phyloP scores from a whole-genome alignment of 495 filamentous ascomycete genomes.

The Aspergillus indologenus region DNA sequence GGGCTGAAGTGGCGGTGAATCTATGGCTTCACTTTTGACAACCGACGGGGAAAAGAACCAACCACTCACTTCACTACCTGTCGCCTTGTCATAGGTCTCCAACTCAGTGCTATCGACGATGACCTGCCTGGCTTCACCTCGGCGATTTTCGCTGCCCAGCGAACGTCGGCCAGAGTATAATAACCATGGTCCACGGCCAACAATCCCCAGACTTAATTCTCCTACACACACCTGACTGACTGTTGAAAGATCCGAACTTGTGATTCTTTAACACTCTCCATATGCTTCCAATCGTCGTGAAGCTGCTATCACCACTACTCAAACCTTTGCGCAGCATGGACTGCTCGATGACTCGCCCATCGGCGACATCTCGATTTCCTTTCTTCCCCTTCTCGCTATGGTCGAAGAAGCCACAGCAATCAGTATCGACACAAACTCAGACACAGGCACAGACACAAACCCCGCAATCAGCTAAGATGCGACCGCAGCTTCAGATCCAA shows the following conservation, averaged over 20 bases:
- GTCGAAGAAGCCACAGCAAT: slow-evolving; percentile 9
- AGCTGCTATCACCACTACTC: slow-evolving; percentile 3
- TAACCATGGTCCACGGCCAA: background rate
- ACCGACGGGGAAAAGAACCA: slow-evolving; percentile 1
- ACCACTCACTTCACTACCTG: slow-evolving; percentile 3
- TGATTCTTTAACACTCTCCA: background rate
- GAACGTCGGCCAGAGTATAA: background rate
- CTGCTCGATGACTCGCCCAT: slow-evolving; percentile 10
- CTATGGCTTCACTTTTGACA: slow-evolving; percentile 5
- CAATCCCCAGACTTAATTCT: background rate
- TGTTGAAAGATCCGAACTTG: slow-evolving; percentile 1
- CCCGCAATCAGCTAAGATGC: background rate
- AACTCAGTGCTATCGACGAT: background rate
- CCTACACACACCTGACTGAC: background rate
- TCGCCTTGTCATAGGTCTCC: slow-evolving; percentile 15
- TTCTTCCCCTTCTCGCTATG: slow-evolving; percentile 17
- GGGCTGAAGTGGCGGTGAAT: slow-evolving; percentile 9
- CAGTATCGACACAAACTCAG: slow-evolving; percentile 13
- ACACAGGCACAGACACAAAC: slow-evolving; percentile 13
- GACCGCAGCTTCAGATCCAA: slow-evolving; percentile 4
- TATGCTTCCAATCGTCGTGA: slow-evolving; percentile 9
- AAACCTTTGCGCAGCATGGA: slow-evolving; percentile 11
- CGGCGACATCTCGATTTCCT: slow-evolving; percentile 15
- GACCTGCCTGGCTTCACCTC: background rate
- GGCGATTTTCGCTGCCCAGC: slow-evolving; percentile 7